Conservation (phyloP, 352 stramenopile genomes). For the Globisporangium recalcitrans region DNA sequence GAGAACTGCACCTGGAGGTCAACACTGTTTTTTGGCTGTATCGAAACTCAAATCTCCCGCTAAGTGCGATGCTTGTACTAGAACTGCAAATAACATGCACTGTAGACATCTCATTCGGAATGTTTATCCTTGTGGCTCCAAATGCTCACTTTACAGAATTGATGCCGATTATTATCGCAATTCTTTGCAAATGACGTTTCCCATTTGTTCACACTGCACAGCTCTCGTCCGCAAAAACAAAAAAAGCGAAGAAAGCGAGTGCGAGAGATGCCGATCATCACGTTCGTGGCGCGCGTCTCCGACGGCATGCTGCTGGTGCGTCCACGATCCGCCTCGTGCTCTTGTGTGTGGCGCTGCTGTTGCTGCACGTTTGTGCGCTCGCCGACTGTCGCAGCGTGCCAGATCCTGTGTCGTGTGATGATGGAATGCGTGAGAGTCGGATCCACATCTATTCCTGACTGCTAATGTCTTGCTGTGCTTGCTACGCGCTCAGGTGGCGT, state of each 20-base stretch:
- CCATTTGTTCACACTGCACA: background rate
- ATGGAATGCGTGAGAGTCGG: background rate
- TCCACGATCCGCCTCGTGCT: background rate
- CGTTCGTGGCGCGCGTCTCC: constrained; percentile 91
- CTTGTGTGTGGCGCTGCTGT: background rate
- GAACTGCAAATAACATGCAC: too few relatives aligned
- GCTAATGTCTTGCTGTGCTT: background rate
- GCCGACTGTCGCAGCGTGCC: too few relatives aligned
- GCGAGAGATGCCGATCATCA: constrained; percentile 89
- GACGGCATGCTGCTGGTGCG: constrained; percentile 91
- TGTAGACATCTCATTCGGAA: too few relatives aligned
- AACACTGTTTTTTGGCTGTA: too few relatives aligned
- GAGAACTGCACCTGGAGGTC: too few relatives aligned
- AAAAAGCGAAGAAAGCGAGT: constrained; percentile 2
- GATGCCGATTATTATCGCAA: background rate
- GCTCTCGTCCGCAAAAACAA: background rate
- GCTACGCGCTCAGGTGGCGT: constrained; percentile 69
- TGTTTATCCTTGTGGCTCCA: too few relatives aligned
- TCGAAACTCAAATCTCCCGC: too few relatives aligned
- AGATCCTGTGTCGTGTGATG: too few relatives aligned
- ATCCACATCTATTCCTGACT: background rate
- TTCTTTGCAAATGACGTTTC: background rate
- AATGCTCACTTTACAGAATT: background rate
- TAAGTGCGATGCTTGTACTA: too few relatives aligned
- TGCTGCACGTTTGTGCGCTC: too few relatives aligned